Evolutionary conservation across 768 basidiomycete species (phyloP), one percentile per base, ranked within the genome.

Genomic region (Coprinopsis strossmayeri): DNA sequence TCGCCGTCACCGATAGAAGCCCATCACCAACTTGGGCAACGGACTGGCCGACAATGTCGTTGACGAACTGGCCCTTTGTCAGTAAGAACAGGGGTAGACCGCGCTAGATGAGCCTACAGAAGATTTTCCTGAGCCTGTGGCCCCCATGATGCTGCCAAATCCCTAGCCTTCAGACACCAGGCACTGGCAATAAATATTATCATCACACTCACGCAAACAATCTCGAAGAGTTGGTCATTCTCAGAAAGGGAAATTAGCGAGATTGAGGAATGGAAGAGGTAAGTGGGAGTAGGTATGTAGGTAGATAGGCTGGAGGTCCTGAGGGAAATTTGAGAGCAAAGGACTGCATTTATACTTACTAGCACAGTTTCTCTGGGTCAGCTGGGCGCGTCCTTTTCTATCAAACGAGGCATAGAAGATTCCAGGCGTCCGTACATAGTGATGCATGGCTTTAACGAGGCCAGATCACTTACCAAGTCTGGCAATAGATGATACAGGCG

Each of bases 61-160:
- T 54, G 34, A 42, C 40, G 27, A 49, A 41, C 51, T 46, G 10
- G 5, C 5, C 11, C 34, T 27, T 21, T 34, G 21, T 4, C 35
- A 35, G 20, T 28, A 32, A 32, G 32, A 30, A 7, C 13, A 18
- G 23, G 27, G 34, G 17, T 26, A 38, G 2, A 5, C 7, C 17
- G 23, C 9, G 23, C 18, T 12, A 35, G 9, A 18, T 7, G n/a
- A 2, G 18, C 46, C 3, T 13, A 47, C 46, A n/a, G 46, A 47
- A 3, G 46, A 47, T 25, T 38, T 47, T 10, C 46, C 46, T 2
- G 46, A 34, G 5, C 46, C 46, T 3, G 46, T 37, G 32, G 25
- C 35, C 9, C 46, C 34, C 46, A 47, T 37, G 25, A 47, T 18
- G 18, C 40, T 42, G 17, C 21, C 35, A 32, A 32, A 32, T 32